Conservation (phyloP, 768 basidiomycete species). For the Xerocomellus dryophilus region DNA sequence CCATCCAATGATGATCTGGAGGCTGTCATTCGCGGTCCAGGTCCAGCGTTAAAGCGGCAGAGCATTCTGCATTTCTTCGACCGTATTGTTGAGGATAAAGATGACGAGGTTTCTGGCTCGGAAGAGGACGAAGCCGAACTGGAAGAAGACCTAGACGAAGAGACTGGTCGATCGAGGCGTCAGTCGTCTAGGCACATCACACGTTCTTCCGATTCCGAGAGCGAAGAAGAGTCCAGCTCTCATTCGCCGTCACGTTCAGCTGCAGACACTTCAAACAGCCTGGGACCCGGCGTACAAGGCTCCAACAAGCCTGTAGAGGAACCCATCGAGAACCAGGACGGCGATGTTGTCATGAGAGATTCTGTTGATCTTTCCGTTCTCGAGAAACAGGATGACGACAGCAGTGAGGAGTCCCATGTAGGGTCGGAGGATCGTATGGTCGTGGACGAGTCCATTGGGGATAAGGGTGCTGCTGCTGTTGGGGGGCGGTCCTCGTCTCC, state of each 20-base stretch:
- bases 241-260: constrained; percentile 16
- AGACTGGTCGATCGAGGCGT: constrained; percentile 32
- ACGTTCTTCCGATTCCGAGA: constrained; percentile 33
- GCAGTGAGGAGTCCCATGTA: constrained; percentile 20
- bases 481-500: neutral
- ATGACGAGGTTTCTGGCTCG: constrained; percentile 24
- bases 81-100: constrained; percentile 28
- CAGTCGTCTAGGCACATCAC: constrained; percentile 32
- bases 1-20: constrained; percentile 34
- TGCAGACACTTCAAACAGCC: constrained; percentile 35
- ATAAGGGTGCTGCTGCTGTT: neutral
- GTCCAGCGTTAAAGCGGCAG: constrained; percentile 31
- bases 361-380: neutral
- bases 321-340: neutral
- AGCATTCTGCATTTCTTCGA: constrained; percentile 28
- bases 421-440: constrained; percentile 20
- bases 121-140: constrained; percentile 42
- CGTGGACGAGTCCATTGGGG: constrained; percentile 6
- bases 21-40: constrained; percentile 44
- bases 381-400: constrained; percentile 2
- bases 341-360: constrained; percentile 11
- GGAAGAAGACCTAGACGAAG: constrained; percentile 39
- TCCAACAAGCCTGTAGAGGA: neutral
- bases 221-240: constrained; percentile 26
- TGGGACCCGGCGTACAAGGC: constrained; percentile 26